Evolutionary conservation across 495 filamentous ascomycete species (phyloP), one percentile per base, ranked within the genome.

Genomic region (Bryoglossum gracile): DNA sequence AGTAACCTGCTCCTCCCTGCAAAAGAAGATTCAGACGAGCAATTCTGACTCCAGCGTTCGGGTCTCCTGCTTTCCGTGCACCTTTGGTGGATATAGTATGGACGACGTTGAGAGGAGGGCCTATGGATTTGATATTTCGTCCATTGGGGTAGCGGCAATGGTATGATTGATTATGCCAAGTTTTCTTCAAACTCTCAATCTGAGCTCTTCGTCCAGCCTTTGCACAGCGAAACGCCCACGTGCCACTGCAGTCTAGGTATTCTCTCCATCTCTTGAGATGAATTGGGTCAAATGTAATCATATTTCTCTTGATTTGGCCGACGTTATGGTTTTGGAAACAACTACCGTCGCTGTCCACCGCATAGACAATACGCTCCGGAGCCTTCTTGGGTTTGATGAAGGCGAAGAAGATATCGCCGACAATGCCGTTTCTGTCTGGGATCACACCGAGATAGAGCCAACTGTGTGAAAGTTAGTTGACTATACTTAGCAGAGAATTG

Each of bases 391-490:
- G 11, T 9, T 10, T 13, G 19, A 6, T 8, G 17, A 54, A 54
- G 0, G 45, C 16, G 25, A 49, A 54, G 30, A 30, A 54, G 9
- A 49, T 46, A 14, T 54, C 28, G 0, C 25, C 30, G 33, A 17
- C 17, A 5, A 37, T 16, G 1, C 11, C 13, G 2, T 39, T 16
- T 0, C 16, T n/a, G 30, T 49, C 39, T 3, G 4, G 11, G 8
- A 32, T 32, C 6, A 49, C 25, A n/a, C 51, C 51, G 26, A 46
- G 45, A 36, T 46, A 22, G 16, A 46, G 4, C 43, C 43, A 46
- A n/a, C 28, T 36, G 13, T n/a, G n/a, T n/a, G n/a, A n/a, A n/a
- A n/a, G n/a, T n/a, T n/a, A n/a, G n/a, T n/a, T n/a, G n/a, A n/a
- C n/a, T n/a, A n/a, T n/a, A n/a, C n/a, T n/a, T n/a, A n/a, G n/a